phyloP scores from a whole-genome alignment of 805 yeast species.

The Saccharomycopsis selenospora region DNA sequence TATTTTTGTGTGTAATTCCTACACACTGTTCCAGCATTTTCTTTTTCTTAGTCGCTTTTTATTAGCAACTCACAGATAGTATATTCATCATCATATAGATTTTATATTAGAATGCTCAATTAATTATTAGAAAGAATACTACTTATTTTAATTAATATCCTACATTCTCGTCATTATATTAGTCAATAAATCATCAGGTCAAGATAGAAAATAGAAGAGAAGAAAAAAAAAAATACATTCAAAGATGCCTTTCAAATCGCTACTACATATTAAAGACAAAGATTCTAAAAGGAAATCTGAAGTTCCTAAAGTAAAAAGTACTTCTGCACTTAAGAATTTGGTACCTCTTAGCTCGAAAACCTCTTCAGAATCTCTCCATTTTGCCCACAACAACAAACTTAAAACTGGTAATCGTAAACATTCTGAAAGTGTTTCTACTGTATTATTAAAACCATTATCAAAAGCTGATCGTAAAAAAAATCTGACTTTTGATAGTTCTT shows the following conservation, averaged over 20 bases:
- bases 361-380: not conserved
- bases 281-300: not conserved
- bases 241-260: slow-evolving; percentile 4
- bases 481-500: not conserved
- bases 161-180: too few species aligned
- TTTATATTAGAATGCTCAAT: too few species aligned
- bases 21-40: too few species aligned
- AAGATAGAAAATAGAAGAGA: too few species aligned
- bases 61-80: too few species aligned
- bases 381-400: not conserved
- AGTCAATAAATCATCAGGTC: too few species aligned
- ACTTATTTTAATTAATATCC: too few species aligned
- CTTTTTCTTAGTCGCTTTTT: too few species aligned
- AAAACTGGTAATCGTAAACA: slow-evolving; percentile 7
- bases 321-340: not conserved
- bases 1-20: too few species aligned
- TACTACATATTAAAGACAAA: slow-evolving; percentile 6
- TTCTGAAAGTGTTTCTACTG: slow-evolving; percentile 10
- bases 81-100: too few species aligned
- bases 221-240: too few species aligned
- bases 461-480: not conserved
- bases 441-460: not conserved
- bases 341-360: not conserved
- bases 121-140: too few species aligned
- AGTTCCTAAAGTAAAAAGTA: not conserved